Evolutionary conservation across 192 early-diverging fungal species (phyloP), one percentile per base, ranked within the genome.

Genomic region (Backusella westeae): DNA sequence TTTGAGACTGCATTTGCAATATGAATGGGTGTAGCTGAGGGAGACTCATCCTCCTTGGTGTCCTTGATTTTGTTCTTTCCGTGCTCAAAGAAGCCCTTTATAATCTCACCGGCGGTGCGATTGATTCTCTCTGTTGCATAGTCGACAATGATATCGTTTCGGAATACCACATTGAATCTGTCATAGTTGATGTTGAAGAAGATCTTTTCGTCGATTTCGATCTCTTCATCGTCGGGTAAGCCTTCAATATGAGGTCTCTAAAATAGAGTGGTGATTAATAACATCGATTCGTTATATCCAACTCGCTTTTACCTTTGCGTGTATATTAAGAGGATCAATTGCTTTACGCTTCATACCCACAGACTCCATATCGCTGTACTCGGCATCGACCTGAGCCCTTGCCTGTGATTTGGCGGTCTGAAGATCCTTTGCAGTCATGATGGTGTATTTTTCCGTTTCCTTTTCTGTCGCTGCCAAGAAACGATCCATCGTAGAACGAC

Each of bases 181-280:
- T 92, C 90, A 77, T 82, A 88, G 74, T 94, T 92, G 46, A 91
- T 75, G 53, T 84, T 83, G 80, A 94, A 94, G 67, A 81, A 90
- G 41, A 89, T 82, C 41, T 87, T 85, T 21, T 89, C 81, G 59
- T 91, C 90, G 21, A 88, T 81, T 56, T 83, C 84, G 32, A 84
- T 76, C 8, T 79, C 70, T 46, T 84, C 82, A 3, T 79, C 80
- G 44, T 65, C 78, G 1, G 56, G 56, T 14, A 63, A 26, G 14
- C 56, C 56, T 15, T 63, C 56, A 4, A 63, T 29, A 63, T 63
- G 56, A 12, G 56, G 23, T 63, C 56, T 63, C 56, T 63, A 29
- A 26, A 44, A 44, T 5, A 39, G 10, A 32, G 32, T 0, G 32
- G 32, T 32, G 32, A 32, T 32, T 1, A 6, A 39, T 10, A 39